phyloP scores from a whole-genome alignment of 2,329 filamentous ascomycete species.

The Pseudopithomyces maydicus region DNA sequence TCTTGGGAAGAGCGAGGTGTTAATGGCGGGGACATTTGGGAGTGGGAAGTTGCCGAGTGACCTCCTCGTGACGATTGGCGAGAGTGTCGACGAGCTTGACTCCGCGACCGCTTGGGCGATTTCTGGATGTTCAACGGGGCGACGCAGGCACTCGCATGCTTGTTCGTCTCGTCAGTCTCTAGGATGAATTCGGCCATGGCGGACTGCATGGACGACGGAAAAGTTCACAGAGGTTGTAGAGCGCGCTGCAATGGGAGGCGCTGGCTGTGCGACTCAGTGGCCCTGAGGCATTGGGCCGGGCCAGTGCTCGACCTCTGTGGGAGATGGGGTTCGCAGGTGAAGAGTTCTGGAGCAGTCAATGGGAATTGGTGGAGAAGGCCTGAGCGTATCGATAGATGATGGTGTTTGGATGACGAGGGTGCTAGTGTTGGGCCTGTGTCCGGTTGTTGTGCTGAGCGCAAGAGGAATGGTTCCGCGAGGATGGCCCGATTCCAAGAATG shows the following conservation, averaged over 20 bases:
- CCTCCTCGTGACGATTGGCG: conserved; percentile 39
- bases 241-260: conserved; percentile 13
- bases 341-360: conserved; percentile 3
- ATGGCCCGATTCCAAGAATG: conserved; percentile 31
- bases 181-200: conserved; percentile 36
- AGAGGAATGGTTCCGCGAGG: conserved; percentile 32
- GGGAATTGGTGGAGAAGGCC: conserved; percentile 7
- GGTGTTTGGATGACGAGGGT: conserved; percentile 24
- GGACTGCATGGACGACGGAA: conserved; percentile 6
- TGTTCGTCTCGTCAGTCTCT: conserved; percentile 34
- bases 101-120: conserved; percentile 35
- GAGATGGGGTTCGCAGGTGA: conserved; percentile 8
- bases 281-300: conserved; percentile 34
- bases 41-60: conserved; percentile 37
- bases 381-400: conserved; percentile 15
- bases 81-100: conserved; percentile 26
- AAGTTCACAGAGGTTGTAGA: conserved; percentile 4
- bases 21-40: conserved; percentile 76
- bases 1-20: conserved; percentile 74
- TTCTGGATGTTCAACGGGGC: conserved; percentile 46
- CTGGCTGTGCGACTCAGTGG: conserved; percentile 35
- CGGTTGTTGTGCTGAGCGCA: conserved; percentile 29
- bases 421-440: conserved; percentile 30
- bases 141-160: conserved; percentile 41
- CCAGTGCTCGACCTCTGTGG: conserved; percentile 15